Percentiles rank a stretch among this genome's conserved stretches.
These are phyloP conservation scores for Escovopsis sp. DNA, from an alignment of 2,329 filamentous ascomycete genomes.

Conservation along the genomic window DNA sequence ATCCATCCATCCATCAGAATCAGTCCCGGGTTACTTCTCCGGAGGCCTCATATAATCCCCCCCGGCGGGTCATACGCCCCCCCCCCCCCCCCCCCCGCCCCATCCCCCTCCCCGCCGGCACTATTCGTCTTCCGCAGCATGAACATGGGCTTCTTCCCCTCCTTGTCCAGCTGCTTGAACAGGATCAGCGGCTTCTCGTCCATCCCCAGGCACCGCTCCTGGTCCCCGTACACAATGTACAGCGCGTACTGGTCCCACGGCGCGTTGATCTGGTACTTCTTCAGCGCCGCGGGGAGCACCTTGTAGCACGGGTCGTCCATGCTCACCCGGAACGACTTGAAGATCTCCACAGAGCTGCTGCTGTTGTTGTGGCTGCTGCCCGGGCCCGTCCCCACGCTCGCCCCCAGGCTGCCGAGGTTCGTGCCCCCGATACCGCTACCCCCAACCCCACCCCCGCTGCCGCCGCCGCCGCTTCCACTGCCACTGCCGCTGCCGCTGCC, in stretches of 20 bases:
- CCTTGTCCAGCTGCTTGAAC: conserved; percentile 94
- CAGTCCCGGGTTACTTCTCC: too few species aligned
- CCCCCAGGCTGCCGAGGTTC: too few species aligned
- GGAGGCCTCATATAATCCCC: conserved; percentile 47
- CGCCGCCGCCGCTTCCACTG: too few species aligned
- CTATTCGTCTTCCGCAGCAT: conserved; percentile 67
- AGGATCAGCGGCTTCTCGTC: conserved; percentile 90
- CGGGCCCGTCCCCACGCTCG: too few species aligned
- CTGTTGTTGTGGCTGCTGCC: conserved; percentile 21
- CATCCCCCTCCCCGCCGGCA: conserved; percentile 34
- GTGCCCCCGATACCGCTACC: too few species aligned
- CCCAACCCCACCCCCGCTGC: too few species aligned
- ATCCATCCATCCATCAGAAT: too few species aligned
- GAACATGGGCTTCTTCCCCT: conserved; percentile 98
- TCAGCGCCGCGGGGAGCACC: conserved; percentile 84
- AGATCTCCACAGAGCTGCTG: conserved; percentile 71
- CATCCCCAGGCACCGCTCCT: conserved; percentile 81
- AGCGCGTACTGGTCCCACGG: conserved; percentile 96
- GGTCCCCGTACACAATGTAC: conserved; percentile 97
- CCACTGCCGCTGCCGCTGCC: too few species aligned
- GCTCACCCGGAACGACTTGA: conserved; percentile 95
- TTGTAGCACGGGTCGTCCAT: conserved; percentile 98
- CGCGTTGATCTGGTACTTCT: conserved; percentile 96
- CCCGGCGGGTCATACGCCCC: conserved; percentile 42
- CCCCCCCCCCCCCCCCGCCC: conserved; percentile 27